These are phyloP conservation scores for Candida silvatica DNA, from an alignment of 805 yeast species.

Conservation along the genomic window DNA sequence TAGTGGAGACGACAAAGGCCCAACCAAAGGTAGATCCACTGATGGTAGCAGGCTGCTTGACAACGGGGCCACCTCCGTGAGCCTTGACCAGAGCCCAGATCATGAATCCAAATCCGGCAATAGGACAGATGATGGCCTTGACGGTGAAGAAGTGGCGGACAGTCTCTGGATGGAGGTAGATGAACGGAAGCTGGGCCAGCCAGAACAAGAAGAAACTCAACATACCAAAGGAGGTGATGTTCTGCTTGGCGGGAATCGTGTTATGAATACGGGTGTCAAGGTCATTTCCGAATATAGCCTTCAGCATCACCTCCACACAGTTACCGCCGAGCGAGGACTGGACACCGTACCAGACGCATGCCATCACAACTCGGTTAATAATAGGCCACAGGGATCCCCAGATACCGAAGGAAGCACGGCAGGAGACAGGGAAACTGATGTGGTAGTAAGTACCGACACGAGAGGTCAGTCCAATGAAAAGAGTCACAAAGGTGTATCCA, in stretches of 20 bases:
- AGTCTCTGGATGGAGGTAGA: conserved; percentile 75
- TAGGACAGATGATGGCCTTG: conserved; percentile 70
- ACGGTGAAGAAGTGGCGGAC: conserved; percentile 78
- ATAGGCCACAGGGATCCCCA: conserved; percentile 88
- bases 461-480: conserved; percentile 63
- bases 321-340: conserved; percentile 83
- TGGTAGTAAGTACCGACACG: conserved; percentile 78
- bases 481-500: conserved; percentile 65
- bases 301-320: conserved; percentile 70
- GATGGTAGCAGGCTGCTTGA: conserved; percentile 45
- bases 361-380: conserved; percentile 77
- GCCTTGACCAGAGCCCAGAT: conserved; percentile 81
- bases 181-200: conserved; percentile 69
- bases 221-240: conserved; percentile 62
- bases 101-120: conserved; percentile 76
- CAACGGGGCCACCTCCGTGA: conserved; percentile 68
- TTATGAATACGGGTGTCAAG: conserved; percentile 56
- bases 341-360: conserved; percentile 75
- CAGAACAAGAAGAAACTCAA: conserved; percentile 76
- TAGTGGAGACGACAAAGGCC: conserved; percentile 71
- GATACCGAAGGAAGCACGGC: conserved; percentile 78
- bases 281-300: conserved; percentile 65
- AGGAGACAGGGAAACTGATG: conserved; percentile 75
- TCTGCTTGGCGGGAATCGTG: conserved; percentile 35
- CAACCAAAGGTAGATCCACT: conserved; percentile 62